Evolutionary conservation across 495 filamentous ascomycete genomes (phyloP).

Genomic region (Penicillium macrosclerotiorum): DNA sequence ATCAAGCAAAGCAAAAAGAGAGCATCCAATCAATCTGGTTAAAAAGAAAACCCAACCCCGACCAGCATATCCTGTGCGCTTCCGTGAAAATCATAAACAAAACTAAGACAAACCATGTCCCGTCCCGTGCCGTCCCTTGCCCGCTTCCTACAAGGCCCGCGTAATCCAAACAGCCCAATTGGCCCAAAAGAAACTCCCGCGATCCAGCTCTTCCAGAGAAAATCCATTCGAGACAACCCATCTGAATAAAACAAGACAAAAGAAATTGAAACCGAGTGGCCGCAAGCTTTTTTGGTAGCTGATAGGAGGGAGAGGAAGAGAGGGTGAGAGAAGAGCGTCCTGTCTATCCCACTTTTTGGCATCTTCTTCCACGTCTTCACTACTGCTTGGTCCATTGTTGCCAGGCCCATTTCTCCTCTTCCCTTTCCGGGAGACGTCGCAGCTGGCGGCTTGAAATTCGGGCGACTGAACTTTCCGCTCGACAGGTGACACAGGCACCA

Average conservation of each 20-base stretch:
- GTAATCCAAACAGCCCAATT: background rate
- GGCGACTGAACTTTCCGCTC: constrained; percentile 7
- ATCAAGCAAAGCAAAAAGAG: constrained; percentile 1
- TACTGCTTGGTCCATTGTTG: background rate
- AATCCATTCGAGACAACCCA: background rate
- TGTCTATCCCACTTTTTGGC: background rate
- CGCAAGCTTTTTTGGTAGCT: no score
- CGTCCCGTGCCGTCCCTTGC: background rate
- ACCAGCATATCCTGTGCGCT: background rate
- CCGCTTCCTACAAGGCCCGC: background rate
- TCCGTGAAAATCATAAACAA: no score
- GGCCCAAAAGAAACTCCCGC: background rate
- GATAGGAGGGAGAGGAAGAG: background rate
- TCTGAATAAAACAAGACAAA: constrained; percentile 1
- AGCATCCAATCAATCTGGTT: constrained; percentile 8
- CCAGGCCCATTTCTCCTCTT: background rate
- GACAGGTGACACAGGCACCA: constrained; percentile 8
- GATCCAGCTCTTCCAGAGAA: background rate
- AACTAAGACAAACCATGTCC: constrained; percentile 3
- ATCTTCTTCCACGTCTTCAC: constrained; percentile 5
- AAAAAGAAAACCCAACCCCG: background rate
- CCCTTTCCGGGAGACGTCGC: background rate
- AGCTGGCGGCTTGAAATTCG: background rate
- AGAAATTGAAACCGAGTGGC: no score
- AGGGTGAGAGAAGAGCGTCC: background rate